These are phyloP conservation scores for Cercis canadensis DNA, from an alignment of 306 rosid species.

Conservation along the genomic window DNA sequence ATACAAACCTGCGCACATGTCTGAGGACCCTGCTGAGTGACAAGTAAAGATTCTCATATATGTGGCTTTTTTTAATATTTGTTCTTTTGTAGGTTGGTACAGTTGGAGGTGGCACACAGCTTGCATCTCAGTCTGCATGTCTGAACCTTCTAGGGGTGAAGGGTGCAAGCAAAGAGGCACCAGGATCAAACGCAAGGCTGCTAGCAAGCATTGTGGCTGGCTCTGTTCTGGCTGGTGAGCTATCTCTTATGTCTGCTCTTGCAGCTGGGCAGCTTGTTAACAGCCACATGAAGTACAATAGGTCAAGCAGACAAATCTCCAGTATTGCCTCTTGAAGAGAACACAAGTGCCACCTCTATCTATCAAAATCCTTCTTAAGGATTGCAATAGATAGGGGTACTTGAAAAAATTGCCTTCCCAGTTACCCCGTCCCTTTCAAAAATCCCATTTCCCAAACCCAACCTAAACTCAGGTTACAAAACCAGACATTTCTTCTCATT, in stretches of 20 bases:
- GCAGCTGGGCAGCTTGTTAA: conserved; percentile 78
- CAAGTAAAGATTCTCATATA: too few relatives aligned
- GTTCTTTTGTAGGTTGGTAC: conserved; percentile 59
- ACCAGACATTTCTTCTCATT: too few relatives aligned
- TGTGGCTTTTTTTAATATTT: too few relatives aligned
- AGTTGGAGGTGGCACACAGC: conserved; percentile 82
- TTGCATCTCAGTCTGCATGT: conserved; percentile 78
- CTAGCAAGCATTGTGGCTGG: conserved; percentile 70
- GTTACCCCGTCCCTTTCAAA: too few relatives aligned
- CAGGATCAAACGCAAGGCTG: conserved; percentile 66
- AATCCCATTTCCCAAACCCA: too few relatives aligned
- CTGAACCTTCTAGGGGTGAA: conserved; percentile 78
- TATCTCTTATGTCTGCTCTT: conserved; percentile 74
- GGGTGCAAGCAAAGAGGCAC: conserved; percentile 63
- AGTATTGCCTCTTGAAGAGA: conserved; percentile 37
- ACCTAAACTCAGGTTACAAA: too few relatives aligned
- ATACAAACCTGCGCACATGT: too few relatives aligned
- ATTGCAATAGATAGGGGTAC: too few relatives aligned
- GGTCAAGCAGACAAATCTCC: conserved; percentile 59
- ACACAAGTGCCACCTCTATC: too few relatives aligned
- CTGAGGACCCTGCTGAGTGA: too few relatives aligned
- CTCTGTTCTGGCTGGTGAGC: conserved; percentile 71
- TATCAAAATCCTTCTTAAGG: too few relatives aligned
- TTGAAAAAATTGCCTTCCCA: too few relatives aligned
- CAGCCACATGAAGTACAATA: conserved; percentile 85